These are phyloP conservation scores for Zalaria obscura DNA, from an alignment of 2,329 filamentous ascomycete genomes.

Conservation along the genomic window DNA sequence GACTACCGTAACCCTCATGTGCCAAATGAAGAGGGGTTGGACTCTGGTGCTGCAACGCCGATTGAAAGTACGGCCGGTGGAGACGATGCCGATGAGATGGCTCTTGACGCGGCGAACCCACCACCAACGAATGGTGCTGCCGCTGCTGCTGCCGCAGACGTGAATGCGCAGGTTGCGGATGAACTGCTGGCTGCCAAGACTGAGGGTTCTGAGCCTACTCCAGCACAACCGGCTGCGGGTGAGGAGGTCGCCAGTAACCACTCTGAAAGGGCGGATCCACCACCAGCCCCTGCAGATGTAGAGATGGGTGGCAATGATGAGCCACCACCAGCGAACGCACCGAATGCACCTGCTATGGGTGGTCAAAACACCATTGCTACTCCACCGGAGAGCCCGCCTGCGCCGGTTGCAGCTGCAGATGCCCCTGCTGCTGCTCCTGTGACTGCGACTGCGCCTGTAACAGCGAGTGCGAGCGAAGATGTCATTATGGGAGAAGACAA, in stretches of 20 bases:
- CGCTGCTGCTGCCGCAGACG: slow-evolving; percentile 6
- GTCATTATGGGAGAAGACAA: neutral
- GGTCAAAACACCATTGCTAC: neutral
- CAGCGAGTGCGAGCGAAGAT: neutral
- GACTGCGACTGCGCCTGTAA: neutral
- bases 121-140: slow-evolving; percentile 5
- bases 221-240: slow-evolving; percentile 1
- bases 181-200: slow-evolving; percentile 14
- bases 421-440: neutral
- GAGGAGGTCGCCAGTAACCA: slow-evolving; percentile 5
- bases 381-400: neutral
- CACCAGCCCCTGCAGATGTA: slow-evolving; percentile 3
- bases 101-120: slow-evolving; percentile 8
- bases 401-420: neutral
- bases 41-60: slow-evolving; percentile 3
- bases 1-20: slow-evolving; percentile 45
- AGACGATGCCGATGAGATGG: slow-evolving; percentile 10
- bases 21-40: slow-evolving; percentile 29
- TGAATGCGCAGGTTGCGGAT: slow-evolving; percentile 11
- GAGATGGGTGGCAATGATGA: slow-evolving; percentile 4
- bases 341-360: neutral
- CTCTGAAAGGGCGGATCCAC: slow-evolving; percentile 2
- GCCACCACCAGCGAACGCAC: neutral
- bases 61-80: slow-evolving; percentile 1
- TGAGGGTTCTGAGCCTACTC: slow-evolving; percentile 2